Evolutionary conservation across 1,139 yeast species (phyloP).

Genomic region (Suhomyces coccinellae): DNA sequence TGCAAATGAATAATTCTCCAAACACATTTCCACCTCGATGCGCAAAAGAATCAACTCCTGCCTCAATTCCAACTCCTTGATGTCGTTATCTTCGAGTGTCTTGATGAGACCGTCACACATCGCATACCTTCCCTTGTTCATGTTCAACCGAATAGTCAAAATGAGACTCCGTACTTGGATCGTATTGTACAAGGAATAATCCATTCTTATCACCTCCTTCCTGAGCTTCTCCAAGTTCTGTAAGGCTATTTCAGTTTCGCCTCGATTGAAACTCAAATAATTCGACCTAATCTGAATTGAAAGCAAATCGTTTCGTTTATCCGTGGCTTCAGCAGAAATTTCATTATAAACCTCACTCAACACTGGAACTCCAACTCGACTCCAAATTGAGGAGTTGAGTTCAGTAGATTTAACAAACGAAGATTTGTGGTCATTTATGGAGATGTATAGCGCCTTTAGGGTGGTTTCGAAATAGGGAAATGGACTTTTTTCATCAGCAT

Average conservation of each 20-base stretch:
- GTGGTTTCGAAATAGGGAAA: conserved; percentile 49
- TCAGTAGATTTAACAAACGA: conserved; percentile 50
- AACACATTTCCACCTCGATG: conserved; percentile 21
- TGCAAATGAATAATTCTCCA: conserved; percentile 38
- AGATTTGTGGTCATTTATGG: conserved; percentile 36
- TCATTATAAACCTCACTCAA: conserved; percentile 49
- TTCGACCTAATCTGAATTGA: conserved; percentile 42
- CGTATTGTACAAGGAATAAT: conserved; percentile 36
- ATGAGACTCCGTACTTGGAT: conserved; percentile 41
- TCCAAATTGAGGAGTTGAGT: conserved; percentile 51
- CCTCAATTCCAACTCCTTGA: conserved; percentile 34
- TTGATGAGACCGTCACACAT: conserved; percentile 26
- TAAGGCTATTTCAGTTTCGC: conserved; percentile 41
- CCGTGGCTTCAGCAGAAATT: conserved; percentile 39
- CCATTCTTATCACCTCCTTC: conserved; percentile 20
- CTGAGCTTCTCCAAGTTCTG: conserved; percentile 29
- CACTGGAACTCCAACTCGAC: conserved; percentile 47
- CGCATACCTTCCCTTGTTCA: conserved; percentile 37
- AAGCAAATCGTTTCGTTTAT: conserved; percentile 29
- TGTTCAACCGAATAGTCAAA: conserved; percentile 35
- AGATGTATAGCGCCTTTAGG: conserved; percentile 53
- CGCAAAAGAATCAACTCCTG: conserved; percentile 29
- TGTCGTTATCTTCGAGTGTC: conserved; percentile 24
- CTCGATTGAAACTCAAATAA: conserved; percentile 32
- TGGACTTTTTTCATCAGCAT: conserved; percentile 13